Evolutionary conservation across 108 stramenopile species (phyloP).

Genomic region (Skeletonema grethae): DNA sequence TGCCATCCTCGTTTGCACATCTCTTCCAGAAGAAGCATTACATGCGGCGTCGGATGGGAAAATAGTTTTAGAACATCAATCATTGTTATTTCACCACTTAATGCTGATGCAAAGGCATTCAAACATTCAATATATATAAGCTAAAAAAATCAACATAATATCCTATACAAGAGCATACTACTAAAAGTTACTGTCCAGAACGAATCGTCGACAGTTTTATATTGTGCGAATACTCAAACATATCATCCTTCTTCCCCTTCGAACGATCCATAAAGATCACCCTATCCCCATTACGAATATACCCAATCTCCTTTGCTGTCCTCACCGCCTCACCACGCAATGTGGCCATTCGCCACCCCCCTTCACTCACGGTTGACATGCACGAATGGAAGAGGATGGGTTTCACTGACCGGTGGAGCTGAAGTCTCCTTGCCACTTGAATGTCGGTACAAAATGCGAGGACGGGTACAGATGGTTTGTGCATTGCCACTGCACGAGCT

Average conservation of each 20-base stretch:
- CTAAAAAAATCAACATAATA: no score
- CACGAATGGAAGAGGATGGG: slow-evolving; percentile 61
- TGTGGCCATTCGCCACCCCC: slow-evolving; percentile 57
- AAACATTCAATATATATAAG: no score
- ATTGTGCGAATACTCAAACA: slow-evolving; percentile 64
- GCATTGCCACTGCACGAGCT: slow-evolving; percentile 94
- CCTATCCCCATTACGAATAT: slow-evolving; percentile 61
- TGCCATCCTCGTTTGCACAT: no score
- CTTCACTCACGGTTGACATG: slow-evolving; percentile 39
- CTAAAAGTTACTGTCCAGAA: background rate
- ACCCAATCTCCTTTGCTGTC: slow-evolving; percentile 69
- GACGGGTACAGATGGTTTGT: slow-evolving; percentile 86
- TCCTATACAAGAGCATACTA: background rate
- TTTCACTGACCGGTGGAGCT: slow-evolving; percentile 56
- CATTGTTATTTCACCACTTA: no score
- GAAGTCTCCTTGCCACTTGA: slow-evolving; percentile 66
- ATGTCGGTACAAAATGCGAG: slow-evolving; percentile 69
- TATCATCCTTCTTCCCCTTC: slow-evolving; percentile 56
- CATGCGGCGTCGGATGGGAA: no score
- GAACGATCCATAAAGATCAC: slow-evolving; percentile 70
- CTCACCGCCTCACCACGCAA: slow-evolving; percentile 72
- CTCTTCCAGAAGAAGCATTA: no score
- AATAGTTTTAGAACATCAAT: no score
- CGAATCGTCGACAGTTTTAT: slow-evolving; percentile 43
- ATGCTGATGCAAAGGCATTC: no score